Evolutionary conservation across 805 yeast genomes (phyloP).

Genomic region (Maudiozyma serrabonitensis): DNA sequence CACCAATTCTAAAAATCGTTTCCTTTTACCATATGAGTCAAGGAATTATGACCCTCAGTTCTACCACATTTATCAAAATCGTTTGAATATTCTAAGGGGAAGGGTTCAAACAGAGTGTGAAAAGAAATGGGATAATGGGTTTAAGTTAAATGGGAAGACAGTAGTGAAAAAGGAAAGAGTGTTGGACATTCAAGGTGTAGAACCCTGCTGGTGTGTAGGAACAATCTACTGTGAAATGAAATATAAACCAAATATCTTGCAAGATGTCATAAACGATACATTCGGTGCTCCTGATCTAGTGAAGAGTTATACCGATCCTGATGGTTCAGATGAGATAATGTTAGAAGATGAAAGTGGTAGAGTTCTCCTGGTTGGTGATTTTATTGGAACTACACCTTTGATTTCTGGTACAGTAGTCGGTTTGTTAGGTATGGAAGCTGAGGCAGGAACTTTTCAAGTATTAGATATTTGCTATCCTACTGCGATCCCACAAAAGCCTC

Average conservation of each 20-base stretch:
- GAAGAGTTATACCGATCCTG: constrained; percentile 44
- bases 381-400: constrained; percentile 45
- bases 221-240: constrained; percentile 78
- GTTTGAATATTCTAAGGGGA: constrained; percentile 41
- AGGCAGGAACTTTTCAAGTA: constrained; percentile 75
- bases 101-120: constrained; percentile 38
- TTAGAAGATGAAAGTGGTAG: constrained; percentile 92
- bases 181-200: constrained; percentile 33
- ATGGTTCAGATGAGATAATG: constrained; percentile 48
- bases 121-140: constrained; percentile 48
- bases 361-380: constrained; percentile 55
- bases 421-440: constrained; percentile 74
- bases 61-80: constrained; percentile 43
- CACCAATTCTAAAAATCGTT: constrained; percentile 11
- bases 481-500: constrained; percentile 44
- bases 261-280: constrained; percentile 58
- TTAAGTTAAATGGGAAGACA: constrained; percentile 28
- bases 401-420: constrained; percentile 91
- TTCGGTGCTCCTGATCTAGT: constrained; percentile 35
- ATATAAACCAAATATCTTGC: constrained; percentile 74
- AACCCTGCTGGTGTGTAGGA: constrained; percentile 73
- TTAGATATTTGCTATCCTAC: constrained; percentile 71
- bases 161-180: constrained; percentile 36
- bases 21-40: constrained; percentile 20
- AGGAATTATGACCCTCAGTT: constrained; percentile 48